Percentiles rank a stretch among this genome's conserved stretches.
phyloP scores from a whole-genome alignment of 257 asterid species.

The Gentiana dahurica region DNA sequence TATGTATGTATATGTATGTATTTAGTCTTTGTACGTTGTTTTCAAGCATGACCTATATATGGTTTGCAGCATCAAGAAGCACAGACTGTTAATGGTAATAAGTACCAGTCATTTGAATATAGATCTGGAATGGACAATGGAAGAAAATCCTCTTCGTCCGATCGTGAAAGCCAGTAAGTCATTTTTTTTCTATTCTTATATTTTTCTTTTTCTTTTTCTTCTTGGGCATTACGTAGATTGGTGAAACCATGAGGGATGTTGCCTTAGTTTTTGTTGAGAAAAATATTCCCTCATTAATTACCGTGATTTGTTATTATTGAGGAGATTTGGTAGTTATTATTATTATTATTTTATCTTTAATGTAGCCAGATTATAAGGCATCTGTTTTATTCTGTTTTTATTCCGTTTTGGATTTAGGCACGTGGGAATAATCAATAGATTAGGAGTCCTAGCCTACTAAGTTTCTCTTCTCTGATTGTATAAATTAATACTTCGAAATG shows the following conservation, averaged over 20 bases:
- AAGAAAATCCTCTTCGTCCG: constrained; percentile 66
- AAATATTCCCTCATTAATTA: no score
- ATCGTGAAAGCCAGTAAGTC: constrained; percentile 91
- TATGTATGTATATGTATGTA: background rate
- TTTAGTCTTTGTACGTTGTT: background rate
- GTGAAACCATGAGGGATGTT: no score
- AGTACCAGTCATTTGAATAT: constrained; percentile 60
- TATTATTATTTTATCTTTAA: no score
- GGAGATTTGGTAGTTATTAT: no score
- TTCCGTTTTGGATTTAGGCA: no score
- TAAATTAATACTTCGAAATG: no score
- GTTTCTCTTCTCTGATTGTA: no score
- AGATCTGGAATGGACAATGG: constrained; percentile 55
- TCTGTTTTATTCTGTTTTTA: no score
- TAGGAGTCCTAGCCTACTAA: no score
- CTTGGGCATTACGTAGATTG: background rate
- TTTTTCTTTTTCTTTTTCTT: background rate
- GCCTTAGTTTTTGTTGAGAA: background rate
- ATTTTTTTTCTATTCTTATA: background rate
- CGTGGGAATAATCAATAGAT: no score
- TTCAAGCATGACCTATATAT: background rate
- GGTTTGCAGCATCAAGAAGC: constrained; percentile 68
- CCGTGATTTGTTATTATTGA: no score
- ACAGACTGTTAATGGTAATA: constrained; percentile 46
- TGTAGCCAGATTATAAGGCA: no score